Percentiles rank a stretch among this genome's conserved stretches.
Conservation (phyloP, 1,139 yeast species). For the Suhomyces wounanorum region DNA sequence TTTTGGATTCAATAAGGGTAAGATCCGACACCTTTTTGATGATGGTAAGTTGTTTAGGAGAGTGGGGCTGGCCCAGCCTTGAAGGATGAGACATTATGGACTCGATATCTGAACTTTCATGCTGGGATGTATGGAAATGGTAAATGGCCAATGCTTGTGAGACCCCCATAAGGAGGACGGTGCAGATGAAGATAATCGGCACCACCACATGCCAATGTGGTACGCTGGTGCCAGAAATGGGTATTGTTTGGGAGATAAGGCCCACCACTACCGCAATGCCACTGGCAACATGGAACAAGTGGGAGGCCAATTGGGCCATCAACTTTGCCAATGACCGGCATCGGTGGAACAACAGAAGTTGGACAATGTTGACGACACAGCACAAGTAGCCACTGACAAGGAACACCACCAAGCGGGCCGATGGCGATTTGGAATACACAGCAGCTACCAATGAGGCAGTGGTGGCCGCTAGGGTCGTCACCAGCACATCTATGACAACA, state of each 20-base stretch:
- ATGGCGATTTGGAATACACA: slow-evolving; percentile 3
- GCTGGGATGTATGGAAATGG: not conserved
- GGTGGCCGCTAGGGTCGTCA: slow-evolving; percentile 4
- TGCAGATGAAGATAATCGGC: slow-evolving; percentile 15
- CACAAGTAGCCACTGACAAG: slow-evolving; percentile 9
- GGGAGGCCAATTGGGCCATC: not conserved
- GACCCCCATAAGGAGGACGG: slow-evolving; percentile 12
- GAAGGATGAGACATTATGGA: not conserved
- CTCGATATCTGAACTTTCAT: slow-evolving; percentile 2
- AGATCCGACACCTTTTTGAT: slow-evolving; percentile 17
- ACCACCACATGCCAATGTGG: slow-evolving; percentile 13
- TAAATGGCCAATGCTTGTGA: not conserved
- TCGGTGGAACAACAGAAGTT: not conserved
- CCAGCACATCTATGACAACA: slow-evolving; percentile 3
- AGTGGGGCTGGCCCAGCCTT: not conserved
- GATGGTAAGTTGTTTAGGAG: not conserved
- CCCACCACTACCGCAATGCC: slow-evolving; percentile 23
- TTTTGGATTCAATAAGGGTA: slow-evolving; percentile 15
- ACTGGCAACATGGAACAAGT: slow-evolving; percentile 20
- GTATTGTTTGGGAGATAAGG: slow-evolving; percentile 14
- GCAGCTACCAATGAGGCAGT: slow-evolving; percentile 8
- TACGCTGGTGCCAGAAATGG: not conserved
- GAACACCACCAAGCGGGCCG: slow-evolving; percentile 6
- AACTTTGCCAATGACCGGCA: not conserved
- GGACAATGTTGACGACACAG: not conserved